phyloP scores from a whole-genome alignment of 805 yeast genomes.

The Kuraishia hungarica region DNA sequence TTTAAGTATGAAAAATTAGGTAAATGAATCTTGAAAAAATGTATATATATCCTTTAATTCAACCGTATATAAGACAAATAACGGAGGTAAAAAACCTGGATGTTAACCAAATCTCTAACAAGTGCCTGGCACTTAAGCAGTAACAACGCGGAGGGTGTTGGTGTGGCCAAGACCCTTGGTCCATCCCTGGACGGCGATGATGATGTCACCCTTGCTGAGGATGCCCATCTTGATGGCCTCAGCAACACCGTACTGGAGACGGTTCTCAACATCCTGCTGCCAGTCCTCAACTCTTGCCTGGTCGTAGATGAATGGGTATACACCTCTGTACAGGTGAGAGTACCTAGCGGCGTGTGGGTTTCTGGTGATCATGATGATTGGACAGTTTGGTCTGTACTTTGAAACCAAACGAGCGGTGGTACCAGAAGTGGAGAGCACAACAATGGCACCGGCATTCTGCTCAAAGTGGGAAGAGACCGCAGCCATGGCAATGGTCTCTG shows the following conservation, averaged over 20 bases:
- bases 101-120: not conserved
- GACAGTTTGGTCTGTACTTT: conserved; percentile 96
- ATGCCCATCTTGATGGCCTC: conserved; percentile 85
- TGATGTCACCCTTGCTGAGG: conserved; percentile 78
- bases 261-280: conserved; percentile 93
- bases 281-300: conserved; percentile 66
- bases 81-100: not conserved
- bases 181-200: conserved; percentile 97
- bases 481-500: conserved; percentile 95
- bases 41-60: not conserved
- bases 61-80: not conserved
- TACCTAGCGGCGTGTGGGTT: conserved; percentile 88
- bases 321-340: conserved; percentile 97
- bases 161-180: conserved; percentile 98
- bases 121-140: conserved; percentile 41
- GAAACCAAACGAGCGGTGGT: conserved; percentile 92
- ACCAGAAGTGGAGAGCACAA: conserved; percentile 93
- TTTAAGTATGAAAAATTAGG: no score
- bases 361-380: conserved; percentile 97
- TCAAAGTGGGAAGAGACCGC: conserved; percentile 96
- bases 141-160: conserved; percentile 90
- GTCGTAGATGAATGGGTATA: conserved; percentile 88
- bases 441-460: conserved; percentile 93
- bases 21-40: not conserved
- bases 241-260: conserved; percentile 87